Evolutionary conservation across 1,284 basidiomycete species (phyloP).

Genomic region (Pholiota adiposa): DNA sequence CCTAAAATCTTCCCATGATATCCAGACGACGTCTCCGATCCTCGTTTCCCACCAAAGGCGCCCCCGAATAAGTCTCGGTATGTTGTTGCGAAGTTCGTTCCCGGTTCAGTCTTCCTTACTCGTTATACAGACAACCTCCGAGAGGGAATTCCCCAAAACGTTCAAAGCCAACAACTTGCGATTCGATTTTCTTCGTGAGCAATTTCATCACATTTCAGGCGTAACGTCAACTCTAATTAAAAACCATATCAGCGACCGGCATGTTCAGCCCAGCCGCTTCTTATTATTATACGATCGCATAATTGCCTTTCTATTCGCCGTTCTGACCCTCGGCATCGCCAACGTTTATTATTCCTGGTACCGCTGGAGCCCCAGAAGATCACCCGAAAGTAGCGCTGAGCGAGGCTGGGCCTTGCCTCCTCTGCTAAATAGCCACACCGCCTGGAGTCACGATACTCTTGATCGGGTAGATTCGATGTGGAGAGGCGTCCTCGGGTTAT

Average conservation of each 20-base stretch:
- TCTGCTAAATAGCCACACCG: background rate
- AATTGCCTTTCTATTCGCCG: background rate
- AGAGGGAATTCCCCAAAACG: too few species aligned
- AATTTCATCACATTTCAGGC: too few species aligned
- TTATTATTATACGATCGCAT: background rate
- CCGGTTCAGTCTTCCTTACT: too few species aligned
- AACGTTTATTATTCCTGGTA: background rate
- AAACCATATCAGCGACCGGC: background rate
- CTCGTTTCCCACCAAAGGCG: background rate
- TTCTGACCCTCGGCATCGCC: background rate
- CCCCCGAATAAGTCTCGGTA: background rate
- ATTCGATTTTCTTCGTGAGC: too few species aligned
- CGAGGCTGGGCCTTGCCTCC: background rate
- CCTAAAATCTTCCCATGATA: background rate
- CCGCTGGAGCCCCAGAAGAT: background rate
- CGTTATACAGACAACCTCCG: too few species aligned
- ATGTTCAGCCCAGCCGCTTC: background rate
- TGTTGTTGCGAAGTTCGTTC: background rate
- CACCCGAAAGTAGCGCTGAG: background rate
- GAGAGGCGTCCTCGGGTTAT: background rate
- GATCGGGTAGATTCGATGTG: background rate
- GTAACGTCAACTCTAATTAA: too few species aligned
- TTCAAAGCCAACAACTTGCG: too few species aligned
- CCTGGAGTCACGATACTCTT: background rate
- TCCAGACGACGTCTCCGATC: background rate